These are phyloP conservation scores for Mariannaea elegans DNA, from an alignment of 2,329 filamentous ascomycete genomes.

Conservation along the genomic window DNA sequence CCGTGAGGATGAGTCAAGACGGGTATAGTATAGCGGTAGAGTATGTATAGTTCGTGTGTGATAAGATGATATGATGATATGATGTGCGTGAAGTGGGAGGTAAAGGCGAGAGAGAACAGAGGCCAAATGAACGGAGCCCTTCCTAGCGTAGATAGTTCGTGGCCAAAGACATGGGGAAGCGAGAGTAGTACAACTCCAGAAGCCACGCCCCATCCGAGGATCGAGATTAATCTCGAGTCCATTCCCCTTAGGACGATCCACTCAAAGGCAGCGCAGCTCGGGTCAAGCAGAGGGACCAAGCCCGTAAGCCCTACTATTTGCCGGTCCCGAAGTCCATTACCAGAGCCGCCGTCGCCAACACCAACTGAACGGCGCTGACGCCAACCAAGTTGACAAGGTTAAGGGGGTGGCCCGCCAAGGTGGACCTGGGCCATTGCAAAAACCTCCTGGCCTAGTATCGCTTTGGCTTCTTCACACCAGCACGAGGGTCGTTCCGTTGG, in stretches of 20 bases:
- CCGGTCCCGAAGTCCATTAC: conserved; percentile 8
- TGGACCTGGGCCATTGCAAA: conserved; percentile 48
- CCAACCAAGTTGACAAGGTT: conserved; percentile 35
- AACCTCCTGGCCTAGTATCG: conserved; percentile 46
- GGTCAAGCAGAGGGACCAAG: conserved; percentile 28
- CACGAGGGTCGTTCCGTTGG: conserved; percentile 42
- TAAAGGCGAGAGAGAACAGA: not conserved
- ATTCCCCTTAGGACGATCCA: conserved; percentile 23
- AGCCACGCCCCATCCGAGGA: conserved; percentile 11
- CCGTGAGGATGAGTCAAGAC: not conserved
- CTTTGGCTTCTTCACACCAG: conserved; percentile 3
- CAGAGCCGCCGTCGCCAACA: conserved; percentile 29
- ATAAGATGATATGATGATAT: conserved; percentile 6
- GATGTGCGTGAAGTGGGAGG: not conserved
- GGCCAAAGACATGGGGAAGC: conserved; percentile 10
- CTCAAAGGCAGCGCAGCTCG: conserved; percentile 27
- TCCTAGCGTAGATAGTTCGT: conserved; percentile 5
- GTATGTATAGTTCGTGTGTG: not conserved
- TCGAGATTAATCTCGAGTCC: conserved; percentile 17
- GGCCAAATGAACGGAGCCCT: not conserved
- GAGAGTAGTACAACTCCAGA: conserved; percentile 8
- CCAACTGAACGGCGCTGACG: conserved; percentile 37
- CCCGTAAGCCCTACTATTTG: conserved; percentile 10
- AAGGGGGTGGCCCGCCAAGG: conserved; percentile 42
- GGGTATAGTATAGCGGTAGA: conserved; percentile 2